A percentile compares a stretch with the other conserved stretches of the same genome.
Evolutionary conservation across 257 asterid species (phyloP).

Genomic region (Paraleonurus japonicus): DNA sequence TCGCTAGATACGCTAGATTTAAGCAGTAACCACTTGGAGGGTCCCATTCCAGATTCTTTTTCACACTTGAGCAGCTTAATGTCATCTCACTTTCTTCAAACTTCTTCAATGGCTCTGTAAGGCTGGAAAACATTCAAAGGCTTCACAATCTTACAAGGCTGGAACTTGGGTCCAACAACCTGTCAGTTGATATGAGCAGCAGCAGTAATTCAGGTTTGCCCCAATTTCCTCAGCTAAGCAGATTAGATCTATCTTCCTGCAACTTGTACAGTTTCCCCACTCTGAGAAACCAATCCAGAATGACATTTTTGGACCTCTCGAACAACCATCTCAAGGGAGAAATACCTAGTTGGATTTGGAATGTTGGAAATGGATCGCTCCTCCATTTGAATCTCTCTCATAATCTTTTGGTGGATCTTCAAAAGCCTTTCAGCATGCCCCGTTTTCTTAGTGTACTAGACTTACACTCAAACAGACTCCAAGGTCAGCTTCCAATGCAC

Average conservation of each 20-base stretch:
- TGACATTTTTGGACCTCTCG: conserved; percentile 50
- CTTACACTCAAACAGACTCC: conserved; percentile 35
- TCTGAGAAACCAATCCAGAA: conserved; percentile 20
- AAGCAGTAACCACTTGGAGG: conserved; percentile 37
- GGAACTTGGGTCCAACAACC: conserved; percentile 48
- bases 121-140: conserved; percentile 25
- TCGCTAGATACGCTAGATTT: conserved; percentile 39
- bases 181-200: conserved; percentile 33
- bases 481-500: conserved; percentile 39
- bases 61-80: conserved; percentile 26
- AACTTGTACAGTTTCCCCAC: conserved; percentile 40
- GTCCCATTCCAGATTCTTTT: conserved; percentile 41
- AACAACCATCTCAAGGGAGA: conserved; percentile 40
- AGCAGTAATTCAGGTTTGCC: conserved; percentile 14
- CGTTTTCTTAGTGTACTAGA: conserved; percentile 26
- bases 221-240: conserved; percentile 25
- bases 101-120: conserved; percentile 34
- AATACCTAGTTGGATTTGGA: conserved; percentile 65
- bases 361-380: conserved; percentile 24
- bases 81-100: conserved; percentile 39
- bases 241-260: conserved; percentile 56
- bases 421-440: conserved; percentile 31
- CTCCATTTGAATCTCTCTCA: conserved; percentile 39
- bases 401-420: conserved; percentile 35
- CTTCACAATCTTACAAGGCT: conserved; percentile 40